Evolutionary conservation across 2,329 filamentous ascomycete species (phyloP).

Genomic region (Emmonsiellopsis sp.): DNA sequence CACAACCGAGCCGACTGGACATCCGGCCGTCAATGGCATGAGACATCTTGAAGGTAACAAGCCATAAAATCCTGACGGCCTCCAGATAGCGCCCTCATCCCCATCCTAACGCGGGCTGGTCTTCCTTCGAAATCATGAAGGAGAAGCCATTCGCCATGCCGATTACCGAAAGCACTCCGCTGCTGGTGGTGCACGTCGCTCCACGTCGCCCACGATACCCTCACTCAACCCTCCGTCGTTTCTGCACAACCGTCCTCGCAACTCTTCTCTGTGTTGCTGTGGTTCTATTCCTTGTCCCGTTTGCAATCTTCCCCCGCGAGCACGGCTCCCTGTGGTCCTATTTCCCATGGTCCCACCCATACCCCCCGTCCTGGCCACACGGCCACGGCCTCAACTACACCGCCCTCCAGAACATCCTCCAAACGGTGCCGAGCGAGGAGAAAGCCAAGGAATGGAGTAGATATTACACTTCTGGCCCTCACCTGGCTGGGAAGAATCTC

Average conservation of each 20-base stretch:
- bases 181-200: conserved; percentile 32
- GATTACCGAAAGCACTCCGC: conserved; percentile 30
- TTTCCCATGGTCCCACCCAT: conserved; percentile 29
- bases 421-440: conserved; percentile 43
- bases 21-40: not conserved
- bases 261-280: conserved; percentile 28
- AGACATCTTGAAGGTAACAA: not conserved
- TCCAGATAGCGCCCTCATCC: not conserved
- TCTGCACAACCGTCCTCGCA: conserved; percentile 32
- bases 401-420: conserved; percentile 46
- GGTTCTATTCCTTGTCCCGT: conserved; percentile 33
- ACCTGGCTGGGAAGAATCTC: conserved; percentile 67
- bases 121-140: conserved; percentile 13
- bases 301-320: conserved; percentile 27
- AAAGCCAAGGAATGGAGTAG: conserved; percentile 61
- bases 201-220: conserved; percentile 32
- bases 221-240: conserved; percentile 32
- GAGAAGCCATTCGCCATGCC: conserved; percentile 26
- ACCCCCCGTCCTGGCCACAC: conserved; percentile 32
- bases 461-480: conserved; percentile 68
- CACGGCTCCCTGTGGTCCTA: conserved; percentile 30
- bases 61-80: not conserved
- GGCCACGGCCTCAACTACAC: conserved; percentile 41
- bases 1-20: not conserved
- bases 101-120: not conserved